A percentile compares a stretch with the other conserved stretches of the same genome.
These are phyloP conservation scores for Neurospora terricola DNA, from an alignment of 495 filamentous ascomycete species.

Conservation along the genomic window DNA sequence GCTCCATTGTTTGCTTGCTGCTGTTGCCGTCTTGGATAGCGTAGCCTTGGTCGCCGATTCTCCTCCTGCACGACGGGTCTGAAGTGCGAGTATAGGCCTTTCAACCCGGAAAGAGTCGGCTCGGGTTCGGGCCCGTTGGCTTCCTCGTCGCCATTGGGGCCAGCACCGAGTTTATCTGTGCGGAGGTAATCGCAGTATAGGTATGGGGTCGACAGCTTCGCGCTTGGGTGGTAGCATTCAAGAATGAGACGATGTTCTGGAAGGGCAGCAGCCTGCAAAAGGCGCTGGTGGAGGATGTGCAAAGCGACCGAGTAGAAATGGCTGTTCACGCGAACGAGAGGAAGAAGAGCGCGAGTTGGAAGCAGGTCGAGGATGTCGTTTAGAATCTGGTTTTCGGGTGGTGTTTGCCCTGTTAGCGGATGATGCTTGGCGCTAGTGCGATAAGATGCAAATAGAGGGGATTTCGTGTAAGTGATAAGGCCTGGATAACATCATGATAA, in stretches of 20 bases:
- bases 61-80: constrained; percentile 44
- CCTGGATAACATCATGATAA: neutral
- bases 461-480: neutral
- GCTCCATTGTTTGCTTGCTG: neutral
- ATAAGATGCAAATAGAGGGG: neutral
- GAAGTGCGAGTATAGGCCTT: constrained; percentile 44
- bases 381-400: constrained; percentile 46
- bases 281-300: constrained; percentile 57
- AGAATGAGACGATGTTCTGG: constrained; percentile 57
- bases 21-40: constrained; percentile 17
- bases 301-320: constrained; percentile 58
- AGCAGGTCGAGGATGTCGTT: constrained; percentile 53
- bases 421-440: neutral
- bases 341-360: constrained; percentile 49
- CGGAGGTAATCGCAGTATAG: constrained; percentile 59
- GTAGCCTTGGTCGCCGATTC: constrained; percentile 23
- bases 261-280: constrained; percentile 45
- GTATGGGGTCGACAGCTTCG: constrained; percentile 56
- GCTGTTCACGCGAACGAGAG: constrained; percentile 48
- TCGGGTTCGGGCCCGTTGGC: constrained; percentile 1
- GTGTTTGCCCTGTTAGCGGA: constrained; percentile 4
- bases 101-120: constrained; percentile 19
- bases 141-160: constrained; percentile 31
- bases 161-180: constrained; percentile 38
- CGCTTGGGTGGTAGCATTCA: constrained; percentile 66